These are phyloP conservation scores for Pythium graminicola DNA, from an alignment of 352 stramenopile genomes.

Conservation along the genomic window DNA sequence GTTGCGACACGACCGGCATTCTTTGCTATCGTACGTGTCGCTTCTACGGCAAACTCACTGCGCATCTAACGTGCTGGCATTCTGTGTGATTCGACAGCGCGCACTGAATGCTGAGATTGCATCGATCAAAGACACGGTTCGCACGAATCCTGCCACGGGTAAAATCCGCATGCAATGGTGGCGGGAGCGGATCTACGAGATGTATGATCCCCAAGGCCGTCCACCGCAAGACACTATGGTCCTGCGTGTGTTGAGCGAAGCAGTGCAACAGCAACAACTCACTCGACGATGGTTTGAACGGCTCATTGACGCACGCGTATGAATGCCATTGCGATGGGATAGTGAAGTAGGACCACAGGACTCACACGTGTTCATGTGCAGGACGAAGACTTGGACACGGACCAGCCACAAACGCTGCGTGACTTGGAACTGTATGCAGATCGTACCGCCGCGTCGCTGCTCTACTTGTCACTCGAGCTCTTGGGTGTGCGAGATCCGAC, in stretches of 20 bases:
- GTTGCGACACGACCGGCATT: conserved; percentile 52
- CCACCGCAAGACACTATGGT: conserved; percentile 52
- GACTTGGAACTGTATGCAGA: conserved; percentile 86
- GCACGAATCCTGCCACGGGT: conserved; percentile 77
- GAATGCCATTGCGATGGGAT: not conserved
- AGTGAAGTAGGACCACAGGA: not conserved
- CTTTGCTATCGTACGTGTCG: conserved; percentile 62
- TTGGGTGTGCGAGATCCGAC: conserved; percentile 64
- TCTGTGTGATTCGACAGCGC: conserved; percentile 31
- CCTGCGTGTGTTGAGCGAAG: conserved; percentile 51
- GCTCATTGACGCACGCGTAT: conserved; percentile 76
- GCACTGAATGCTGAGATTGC: conserved; percentile 89
- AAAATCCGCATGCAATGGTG: conserved; percentile 93
- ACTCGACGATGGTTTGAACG: conserved; percentile 90
- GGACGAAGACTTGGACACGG: conserved; percentile 81
- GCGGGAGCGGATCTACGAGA: conserved; percentile 72
- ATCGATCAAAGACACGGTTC: conserved; percentile 83
- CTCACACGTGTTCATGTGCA: conserved; percentile 7
- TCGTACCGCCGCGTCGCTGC: conserved; percentile 81
- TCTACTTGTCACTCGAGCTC: conserved; percentile 88
- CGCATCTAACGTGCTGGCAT: not conserved
- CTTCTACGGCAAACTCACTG: not conserved
- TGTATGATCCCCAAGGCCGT: conserved; percentile 36
- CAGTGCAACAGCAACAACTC: conserved; percentile 66
- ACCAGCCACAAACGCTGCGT: conserved; percentile 55